Evolutionary conservation across 129 eudicot genomes (phyloP), one percentile per base, ranked within the genome.

Genomic region (Arctium minus): DNA sequence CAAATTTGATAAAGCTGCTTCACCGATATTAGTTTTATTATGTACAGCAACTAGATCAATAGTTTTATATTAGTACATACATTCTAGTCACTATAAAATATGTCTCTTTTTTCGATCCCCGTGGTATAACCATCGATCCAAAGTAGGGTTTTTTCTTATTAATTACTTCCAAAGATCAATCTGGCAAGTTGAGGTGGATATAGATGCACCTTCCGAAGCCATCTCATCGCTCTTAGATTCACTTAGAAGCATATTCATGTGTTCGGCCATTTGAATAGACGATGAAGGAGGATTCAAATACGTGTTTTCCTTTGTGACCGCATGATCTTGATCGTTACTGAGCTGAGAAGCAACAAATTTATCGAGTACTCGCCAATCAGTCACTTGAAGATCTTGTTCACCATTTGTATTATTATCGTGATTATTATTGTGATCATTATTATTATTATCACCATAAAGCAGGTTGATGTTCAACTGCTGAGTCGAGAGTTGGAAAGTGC

Each of bases 311-410:
- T 82, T 83, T 44, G 79, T 70, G 56, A 71, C 64, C 10, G 37
- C 81, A 1, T 37, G 69, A 73, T 79, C 87, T 33, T 86, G 89
- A 65, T 79, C 91, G 0, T 85, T 84, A 77, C 91, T 85, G 29
- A 88, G 87, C 70, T 88, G 91, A 71, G 89, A 82, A 60, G 91
- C 91, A 70, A 85, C 91, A 82, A 88, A 88, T 44, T 82, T 88
- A 75, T 88, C 91, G 18, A 88, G 88, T 8, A 88, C 83, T 73
- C 89, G 78, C 91, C 91, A 88, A 79, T 88, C 91, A 13, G 91
- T 88, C 80, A 75, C 76, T 82, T 85, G 91, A 82, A 71, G 83
- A 8, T 77, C 85, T 18, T 76, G 78, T 81, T 40, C 87, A 46
- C 70, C 80, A 33, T 30, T 39, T 46, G 68, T 53, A 53, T 39